Base-by-base conservation (phyloP, 2,329 filamentous ascomycete genomes). In the Trichoderma arundinaceum region DNA sequence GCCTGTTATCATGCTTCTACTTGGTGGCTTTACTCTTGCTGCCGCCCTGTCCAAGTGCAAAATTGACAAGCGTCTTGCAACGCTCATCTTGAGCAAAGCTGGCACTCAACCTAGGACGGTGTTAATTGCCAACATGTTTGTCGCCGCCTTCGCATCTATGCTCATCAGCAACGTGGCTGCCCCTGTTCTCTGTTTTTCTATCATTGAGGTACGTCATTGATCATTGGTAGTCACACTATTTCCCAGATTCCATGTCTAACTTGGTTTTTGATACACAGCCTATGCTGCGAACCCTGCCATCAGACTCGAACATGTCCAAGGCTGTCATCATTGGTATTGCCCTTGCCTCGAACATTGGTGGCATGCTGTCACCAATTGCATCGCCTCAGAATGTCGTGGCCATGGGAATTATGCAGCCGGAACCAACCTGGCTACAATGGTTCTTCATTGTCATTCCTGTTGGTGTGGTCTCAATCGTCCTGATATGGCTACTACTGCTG, bases 151-250 rank as follows among this genome's bases (percentile, higher is more conserved):
- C 76, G 90, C 96, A 8, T 97, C 93, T 72, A 99, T 99, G 95
- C 92, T 96, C 84, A 98, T 99, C 74, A 97, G 93, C 79, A 99
- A 99, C 71, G 96, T 99, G 33, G 95, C 95, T 1, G 94, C 96
- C 1, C 95, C 95, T 0, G 95, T 99, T 9, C 85, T 99, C 43
- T 99, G 95, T 82, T 98, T 96, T 78, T 96, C 93, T 19, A 97
- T 99, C 73, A 96, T 99, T 67, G 94, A 97, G 84, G 90, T 92
- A 78, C 71, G 83, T 72, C 9, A 28, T n/a, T 57, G 38, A 8
- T 22, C 12, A 28, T 4, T 2, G 10, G 22, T 28, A 3, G 43
- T 46, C 12, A 41, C 38, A n/a, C 19, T 13, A 6, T 17, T 22
- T 28, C 3, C 4, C 17, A 12, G n/a, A 4, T 1, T 9, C 0